phyloP scores from a whole-genome alignment of 2,329 filamentous ascomycete genomes.

The Cryoendolithus antarcticus region DNA sequence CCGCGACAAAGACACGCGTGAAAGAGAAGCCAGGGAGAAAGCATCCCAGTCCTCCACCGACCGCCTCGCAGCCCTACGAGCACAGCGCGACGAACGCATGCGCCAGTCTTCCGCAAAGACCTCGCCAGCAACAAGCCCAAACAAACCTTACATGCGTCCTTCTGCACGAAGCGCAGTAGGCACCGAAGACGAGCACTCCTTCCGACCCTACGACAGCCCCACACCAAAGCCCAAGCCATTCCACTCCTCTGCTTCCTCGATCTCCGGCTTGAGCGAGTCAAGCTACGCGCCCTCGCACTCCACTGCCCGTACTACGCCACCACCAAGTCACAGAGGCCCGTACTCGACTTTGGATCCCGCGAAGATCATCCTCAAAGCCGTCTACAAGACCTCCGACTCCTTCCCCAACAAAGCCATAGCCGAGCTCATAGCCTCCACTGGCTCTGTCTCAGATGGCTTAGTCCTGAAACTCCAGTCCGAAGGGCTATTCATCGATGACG shows the following conservation, averaged over 20 bases:
- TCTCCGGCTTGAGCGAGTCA: conserved; percentile 59
- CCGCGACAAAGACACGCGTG: conserved; percentile 26
- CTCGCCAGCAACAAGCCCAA: conserved; percentile 25
- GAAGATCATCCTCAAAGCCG: conserved; percentile 90
- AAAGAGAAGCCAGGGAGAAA: conserved; percentile 29
- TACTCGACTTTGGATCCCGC: conserved; percentile 85
- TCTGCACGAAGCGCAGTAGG: conserved; percentile 48
- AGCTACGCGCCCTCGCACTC: conserved; percentile 79
- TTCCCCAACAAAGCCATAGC: conserved; percentile 83
- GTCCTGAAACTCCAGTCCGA: conserved; percentile 87
- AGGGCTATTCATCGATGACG: conserved; percentile 93
- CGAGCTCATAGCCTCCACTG: conserved; percentile 73
- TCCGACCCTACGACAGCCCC: conserved; percentile 26
- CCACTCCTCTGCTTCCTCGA: conserved; percentile 23
- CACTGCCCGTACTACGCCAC: conserved; percentile 71
- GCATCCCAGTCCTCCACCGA: conserved; percentile 19
- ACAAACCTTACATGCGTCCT: conserved; percentile 31
- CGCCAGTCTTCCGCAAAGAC: conserved; percentile 9
- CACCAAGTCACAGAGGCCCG: conserved; percentile 61
- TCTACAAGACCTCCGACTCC: conserved; percentile 84
- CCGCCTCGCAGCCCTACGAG: conserved; percentile 15
- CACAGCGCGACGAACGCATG: conserved; percentile 10
- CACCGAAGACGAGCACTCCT: conserved; percentile 45
- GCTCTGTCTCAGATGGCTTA: conserved; percentile 78
- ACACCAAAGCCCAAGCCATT: conserved; percentile 44